Conservation (phyloP, 768 basidiomycete genomes). For the Termitomyces sp. region DNA sequence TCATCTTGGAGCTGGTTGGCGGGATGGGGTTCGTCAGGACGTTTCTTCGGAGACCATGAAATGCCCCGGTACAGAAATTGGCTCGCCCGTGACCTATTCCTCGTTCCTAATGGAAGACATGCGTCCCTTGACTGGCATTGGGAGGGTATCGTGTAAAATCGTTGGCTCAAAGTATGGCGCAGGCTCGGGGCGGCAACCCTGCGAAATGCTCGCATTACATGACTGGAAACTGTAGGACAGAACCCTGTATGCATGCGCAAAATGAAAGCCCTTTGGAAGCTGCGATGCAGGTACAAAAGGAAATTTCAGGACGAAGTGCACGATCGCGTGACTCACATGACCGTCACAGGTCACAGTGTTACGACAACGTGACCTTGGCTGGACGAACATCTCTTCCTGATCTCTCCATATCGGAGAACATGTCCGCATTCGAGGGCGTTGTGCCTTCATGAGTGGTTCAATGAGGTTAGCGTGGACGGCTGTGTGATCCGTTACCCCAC, state of each 20-base stretch:
- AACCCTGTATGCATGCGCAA: constrained; percentile 42
- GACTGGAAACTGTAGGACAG: constrained; percentile 27
- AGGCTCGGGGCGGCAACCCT: constrained; percentile 4
- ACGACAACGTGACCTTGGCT: constrained; percentile 13
- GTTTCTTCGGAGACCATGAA: constrained; percentile 33
- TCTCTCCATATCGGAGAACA: constrained; percentile 15
- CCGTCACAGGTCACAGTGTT: constrained; percentile 12
- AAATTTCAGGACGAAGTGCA: constrained; percentile 8
- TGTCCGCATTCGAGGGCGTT: constrained; percentile 10
- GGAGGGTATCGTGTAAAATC: not conserved
- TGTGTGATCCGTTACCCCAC: constrained; percentile 12
- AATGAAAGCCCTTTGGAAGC: constrained; percentile 20
- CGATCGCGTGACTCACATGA: constrained; percentile 17
- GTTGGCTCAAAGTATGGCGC: not conserved
- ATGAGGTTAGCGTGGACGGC: constrained; percentile 3
- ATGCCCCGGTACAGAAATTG: constrained; percentile 16
- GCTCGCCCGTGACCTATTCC: constrained; percentile 3
- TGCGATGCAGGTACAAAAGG: constrained; percentile 4
- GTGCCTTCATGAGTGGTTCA: constrained; percentile 13
- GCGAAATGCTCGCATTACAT: constrained; percentile 34
- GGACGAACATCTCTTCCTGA: not conserved
- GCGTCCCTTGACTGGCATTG: not conserved
- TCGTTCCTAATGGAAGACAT: constrained; percentile 4
- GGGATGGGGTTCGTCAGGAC: constrained; percentile 28
- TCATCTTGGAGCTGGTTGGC: constrained; percentile 56